Base-by-base conservation (phyloP, 1,284 basidiomycete species). In the Ustilago xerochloae region DNA sequence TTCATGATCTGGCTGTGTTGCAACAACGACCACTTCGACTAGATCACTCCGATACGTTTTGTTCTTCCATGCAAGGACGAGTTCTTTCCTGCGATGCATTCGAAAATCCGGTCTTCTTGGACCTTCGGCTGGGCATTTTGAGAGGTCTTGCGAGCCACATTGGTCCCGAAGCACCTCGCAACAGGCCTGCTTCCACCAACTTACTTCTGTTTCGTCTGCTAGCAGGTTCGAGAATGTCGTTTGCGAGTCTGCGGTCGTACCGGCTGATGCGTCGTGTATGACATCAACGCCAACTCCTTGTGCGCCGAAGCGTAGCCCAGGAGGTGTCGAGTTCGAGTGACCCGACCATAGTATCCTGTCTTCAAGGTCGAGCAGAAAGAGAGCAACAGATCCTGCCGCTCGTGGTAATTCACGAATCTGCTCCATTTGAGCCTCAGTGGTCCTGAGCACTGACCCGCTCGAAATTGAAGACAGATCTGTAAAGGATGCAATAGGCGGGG, bases 111-210 rank as follows among this genome's bases (percentile, higher is more conserved):
- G 18, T 8, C 6, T 2, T 43, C 20, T 12, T 15, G 12, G 8
- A 12, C 22, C 13, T 10, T 26, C 30, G 7, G 30, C 2, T 10
- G 15, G 5, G 9, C 13, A n/a, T 16, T 3, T 30, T 10, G 46
- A 39, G 36, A 18, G 2, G 13, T 22, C 43, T 9, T 47, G n/a
- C 5, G 9, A 16, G 6, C 57, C 33, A 30, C 26, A 22, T 18
- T n/a, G 22, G 13, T 16, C 18, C 22, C 16, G 10, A 16, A 53
- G 20, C 3, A 66, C 20, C 10, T 66, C 39, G 3, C 41, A 33
- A 29, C 64, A 57, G 16, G 53, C 41, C 4, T 49, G 29, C 36
- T 57, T 58, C 64, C 64, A 67, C 36, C 47, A 67, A 0, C 16
- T 0, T 3, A 62, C 32, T 3, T 35, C 43, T 26, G 61, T 47